Evolutionary conservation across 2,329 filamentous ascomycete genomes (phyloP), one percentile per base, ranked within the genome.

Genomic region (Cyclaneusma minus): DNA sequence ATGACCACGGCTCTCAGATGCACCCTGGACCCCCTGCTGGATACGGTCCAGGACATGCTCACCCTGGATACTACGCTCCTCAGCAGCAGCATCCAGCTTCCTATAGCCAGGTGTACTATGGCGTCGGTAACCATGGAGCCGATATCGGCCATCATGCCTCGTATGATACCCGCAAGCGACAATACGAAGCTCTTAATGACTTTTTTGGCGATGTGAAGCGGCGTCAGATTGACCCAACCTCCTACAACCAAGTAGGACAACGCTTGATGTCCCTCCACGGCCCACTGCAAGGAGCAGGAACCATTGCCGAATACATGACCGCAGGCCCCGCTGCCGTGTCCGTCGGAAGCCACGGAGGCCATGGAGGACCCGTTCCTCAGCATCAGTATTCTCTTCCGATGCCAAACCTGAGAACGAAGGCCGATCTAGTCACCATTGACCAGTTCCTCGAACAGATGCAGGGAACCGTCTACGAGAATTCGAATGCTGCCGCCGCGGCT

Each of bases 401-500:
- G 60, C 73, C 74, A 24, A 91, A 84, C 43, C 65, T 91, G 29
- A 75, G 87, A 45, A 94, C 85, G 25, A 93, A 95, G 65, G 84
- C 73, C 49, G 89, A 98, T 49, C 63, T 98, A 22, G 61, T 92
- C 49, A 84, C 92, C 49, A 85, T 95, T 44, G 89, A 95, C 50
- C 79, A 84, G 46, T 81, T 95, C 50, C 68, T 98, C 29, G 84
- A 93, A 55, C 83, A 94, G 55, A 87, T 95, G 64, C 85, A 94
- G 55, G 75, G 78, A 37, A 94, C 87, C 23, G 83, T 95, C 25
- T 95, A 95, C 48, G 89, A 95, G 56, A 92, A 77, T 50, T 75
- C 84, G 29, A 81, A 74, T 41, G 76, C 84, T 26, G 76, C 83
- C 16, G 81, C 82, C 3, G 71, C 72, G 8, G 76, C 78, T 22